A percentile compares a stretch with the other conserved stretches of the same genome.
Conservation (phyloP, 2,329 filamentous ascomycete genomes). For the Botryotinia narcissicola region DNA sequence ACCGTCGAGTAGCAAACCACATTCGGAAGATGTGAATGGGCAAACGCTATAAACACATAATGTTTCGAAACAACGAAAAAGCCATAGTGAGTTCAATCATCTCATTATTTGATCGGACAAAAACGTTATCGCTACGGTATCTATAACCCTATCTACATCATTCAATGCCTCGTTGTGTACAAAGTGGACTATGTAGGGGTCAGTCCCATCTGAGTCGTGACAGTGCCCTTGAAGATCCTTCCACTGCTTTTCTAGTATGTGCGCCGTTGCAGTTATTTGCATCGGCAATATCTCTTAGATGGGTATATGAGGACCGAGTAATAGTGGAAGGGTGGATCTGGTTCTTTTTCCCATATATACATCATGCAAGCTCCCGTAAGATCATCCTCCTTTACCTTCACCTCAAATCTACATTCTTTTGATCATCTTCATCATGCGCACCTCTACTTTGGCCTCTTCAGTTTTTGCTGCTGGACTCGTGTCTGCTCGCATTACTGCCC, state of each 20-base stretch:
- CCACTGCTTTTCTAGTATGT: neutral
- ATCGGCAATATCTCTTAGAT: neutral
- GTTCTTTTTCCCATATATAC: neutral
- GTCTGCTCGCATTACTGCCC: neutral
- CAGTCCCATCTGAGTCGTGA: neutral
- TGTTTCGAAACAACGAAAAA: neutral
- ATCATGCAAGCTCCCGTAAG: neutral
- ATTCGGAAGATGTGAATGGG: neutral
- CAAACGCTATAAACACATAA: neutral
- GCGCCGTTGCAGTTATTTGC: neutral
- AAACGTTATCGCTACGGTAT: neutral
- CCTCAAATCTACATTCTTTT: constrained; percentile 5
- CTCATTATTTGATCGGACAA: neutral
- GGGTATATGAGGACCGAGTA: neutral
- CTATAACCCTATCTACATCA: neutral
- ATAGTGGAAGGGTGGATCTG: constrained; percentile 1
- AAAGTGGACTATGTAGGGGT: constrained; percentile 4
- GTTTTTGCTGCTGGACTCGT: constrained; percentile 5
- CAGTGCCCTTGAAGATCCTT: neutral
- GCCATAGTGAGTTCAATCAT: neutral
- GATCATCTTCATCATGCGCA: constrained; percentile 5
- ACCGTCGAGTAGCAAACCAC: neutral
- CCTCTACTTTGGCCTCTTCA: constrained; percentile 8
- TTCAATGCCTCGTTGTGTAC: neutral
- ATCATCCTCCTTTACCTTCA: neutral